Evolutionary conservation across 2,329 filamentous ascomycete genomes (phyloP).

Genomic region (Ascosphaera apis): DNA sequence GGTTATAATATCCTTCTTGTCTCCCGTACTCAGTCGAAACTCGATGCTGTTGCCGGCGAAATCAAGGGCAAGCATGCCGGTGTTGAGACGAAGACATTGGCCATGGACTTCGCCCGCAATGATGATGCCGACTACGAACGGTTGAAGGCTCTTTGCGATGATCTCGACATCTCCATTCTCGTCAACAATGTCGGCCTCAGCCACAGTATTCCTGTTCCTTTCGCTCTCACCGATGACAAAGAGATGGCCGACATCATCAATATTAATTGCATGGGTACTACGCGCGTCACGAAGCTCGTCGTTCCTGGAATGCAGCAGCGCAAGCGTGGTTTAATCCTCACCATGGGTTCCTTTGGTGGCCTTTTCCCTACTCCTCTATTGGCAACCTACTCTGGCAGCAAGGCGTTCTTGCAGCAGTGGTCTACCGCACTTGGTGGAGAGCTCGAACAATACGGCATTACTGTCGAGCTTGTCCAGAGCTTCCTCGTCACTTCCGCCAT

Average conservation of each 20-base stretch:
- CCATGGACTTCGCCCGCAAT: constrained; percentile 81
- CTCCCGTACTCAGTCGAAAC: constrained; percentile 84
- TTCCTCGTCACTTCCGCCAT: constrained; percentile 92
- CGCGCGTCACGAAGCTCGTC: constrained; percentile 68
- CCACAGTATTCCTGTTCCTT: constrained; percentile 79
- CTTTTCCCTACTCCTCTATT: constrained; percentile 78
- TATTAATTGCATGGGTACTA: constrained; percentile 81
- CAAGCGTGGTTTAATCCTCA: constrained; percentile 72
- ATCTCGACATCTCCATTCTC: constrained; percentile 62
- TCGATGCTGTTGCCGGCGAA: constrained; percentile 52
- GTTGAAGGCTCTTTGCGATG: constrained; percentile 43
- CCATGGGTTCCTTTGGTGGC: constrained; percentile 92
- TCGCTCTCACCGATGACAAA: constrained; percentile 51
- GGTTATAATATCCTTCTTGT: constrained; percentile 91
- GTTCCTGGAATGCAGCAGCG: constrained; percentile 66
- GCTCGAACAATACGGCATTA: constrained; percentile 55
- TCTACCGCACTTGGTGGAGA: constrained; percentile 67
- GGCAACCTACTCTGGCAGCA: constrained; percentile 91
- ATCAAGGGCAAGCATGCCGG: constrained; percentile 45
- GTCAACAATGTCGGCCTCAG: constrained; percentile 95
- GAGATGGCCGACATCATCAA: constrained; percentile 81
- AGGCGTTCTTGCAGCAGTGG: constrained; percentile 96
- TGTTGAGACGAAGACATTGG: constrained; percentile 51
- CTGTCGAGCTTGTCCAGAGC: constrained; percentile 76
- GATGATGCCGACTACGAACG: constrained; percentile 56